Evolutionary conservation across 2,329 filamentous ascomycete genomes (phyloP).

Genomic region (Xylariaceae sp.): DNA sequence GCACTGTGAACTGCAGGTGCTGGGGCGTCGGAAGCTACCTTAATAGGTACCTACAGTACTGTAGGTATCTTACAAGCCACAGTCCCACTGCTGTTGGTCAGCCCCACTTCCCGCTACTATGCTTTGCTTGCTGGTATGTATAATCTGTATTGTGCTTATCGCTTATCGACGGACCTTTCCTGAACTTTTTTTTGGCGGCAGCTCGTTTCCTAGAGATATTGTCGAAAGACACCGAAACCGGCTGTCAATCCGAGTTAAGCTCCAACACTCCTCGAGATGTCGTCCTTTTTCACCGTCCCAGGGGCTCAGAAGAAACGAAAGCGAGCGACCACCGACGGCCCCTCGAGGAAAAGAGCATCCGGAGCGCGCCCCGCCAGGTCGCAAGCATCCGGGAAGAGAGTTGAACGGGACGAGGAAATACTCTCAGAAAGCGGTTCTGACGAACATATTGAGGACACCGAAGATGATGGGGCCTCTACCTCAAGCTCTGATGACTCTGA

Average conservation of each 20-base stretch:
- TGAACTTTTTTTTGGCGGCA: slow-evolving; percentile 30
- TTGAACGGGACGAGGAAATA: slow-evolving; percentile 61
- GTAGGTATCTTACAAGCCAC: not conserved
- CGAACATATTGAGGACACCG: slow-evolving; percentile 66
- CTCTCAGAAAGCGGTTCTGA: slow-evolving; percentile 85
- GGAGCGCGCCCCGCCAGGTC: slow-evolving; percentile 52
- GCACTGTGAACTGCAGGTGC: too few species aligned
- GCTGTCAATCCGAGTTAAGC: slow-evolving; percentile 12
- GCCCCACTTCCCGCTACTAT: too few species aligned
- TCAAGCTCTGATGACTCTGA: slow-evolving; percentile 64
- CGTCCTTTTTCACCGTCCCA: slow-evolving; percentile 93
- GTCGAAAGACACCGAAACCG: slow-evolving; percentile 1
- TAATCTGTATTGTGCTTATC: slow-evolving; percentile 13
- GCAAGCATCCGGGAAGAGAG: slow-evolving; percentile 52
- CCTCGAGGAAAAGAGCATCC: slow-evolving; percentile 65
- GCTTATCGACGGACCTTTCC: slow-evolving; percentile 28
- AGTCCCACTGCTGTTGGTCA: too few species aligned
- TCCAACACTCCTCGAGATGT: slow-evolving; percentile 63
- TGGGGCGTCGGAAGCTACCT: too few species aligned
- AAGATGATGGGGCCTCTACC: slow-evolving; percentile 53
- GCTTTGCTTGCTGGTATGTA: too few species aligned
- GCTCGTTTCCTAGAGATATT: slow-evolving; percentile 8
- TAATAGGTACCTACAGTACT: not conserved
- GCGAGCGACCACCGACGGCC: slow-evolving; percentile 61
- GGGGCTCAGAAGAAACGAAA: slow-evolving; percentile 91